These are phyloP conservation scores for Saururus chinensis DNA, from an alignment of 164 flowering plant genomes.

Conservation along the genomic window DNA sequence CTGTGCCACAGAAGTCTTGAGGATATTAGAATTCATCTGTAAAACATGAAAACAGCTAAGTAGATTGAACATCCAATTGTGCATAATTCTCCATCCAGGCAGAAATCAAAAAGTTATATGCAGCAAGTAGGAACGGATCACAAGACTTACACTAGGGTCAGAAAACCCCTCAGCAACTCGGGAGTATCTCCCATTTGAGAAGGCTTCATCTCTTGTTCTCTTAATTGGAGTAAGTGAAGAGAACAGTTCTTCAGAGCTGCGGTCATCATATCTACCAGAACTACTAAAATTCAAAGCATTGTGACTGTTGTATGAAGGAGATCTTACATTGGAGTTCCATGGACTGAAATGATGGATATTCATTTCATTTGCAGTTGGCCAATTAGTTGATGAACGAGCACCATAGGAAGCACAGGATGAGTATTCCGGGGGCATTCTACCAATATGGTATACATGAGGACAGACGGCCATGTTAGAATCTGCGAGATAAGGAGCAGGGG, in stretches of 20 bases:
- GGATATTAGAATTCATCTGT: constrained; percentile 14
- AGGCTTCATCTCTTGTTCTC: background rate
- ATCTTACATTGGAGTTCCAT: constrained; percentile 21
- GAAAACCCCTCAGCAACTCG: no score
- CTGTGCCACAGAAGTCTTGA: constrained; percentile 12
- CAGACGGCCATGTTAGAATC: constrained; percentile 37
- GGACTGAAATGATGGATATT: constrained; percentile 22
- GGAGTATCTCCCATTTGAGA: constrained; percentile 6
- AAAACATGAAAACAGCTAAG: background rate
- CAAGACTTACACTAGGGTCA: constrained; percentile 9
- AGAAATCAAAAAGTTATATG: no score
- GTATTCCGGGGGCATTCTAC: constrained; percentile 12
- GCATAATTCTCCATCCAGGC: background rate
- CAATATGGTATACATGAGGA: constrained; percentile 20
- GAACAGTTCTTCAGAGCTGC: background rate
- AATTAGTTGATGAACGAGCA: constrained; percentile 15
- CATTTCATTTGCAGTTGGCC: constrained; percentile 14
- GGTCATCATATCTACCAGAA: background rate
- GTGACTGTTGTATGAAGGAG: constrained; percentile 13
- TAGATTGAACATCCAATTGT: no score
- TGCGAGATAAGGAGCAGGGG: constrained; percentile 39
- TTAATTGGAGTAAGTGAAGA: constrained; percentile 6
- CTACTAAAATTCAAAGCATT: background rate
- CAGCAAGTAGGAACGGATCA: background rate
- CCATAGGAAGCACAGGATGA: constrained; percentile 17